A percentile compares a stretch with the other conserved stretches of the same genome.
These are phyloP conservation scores for Metahyphopichia silvanorum DNA, from an alignment of 805 yeast species.

Conservation along the genomic window DNA sequence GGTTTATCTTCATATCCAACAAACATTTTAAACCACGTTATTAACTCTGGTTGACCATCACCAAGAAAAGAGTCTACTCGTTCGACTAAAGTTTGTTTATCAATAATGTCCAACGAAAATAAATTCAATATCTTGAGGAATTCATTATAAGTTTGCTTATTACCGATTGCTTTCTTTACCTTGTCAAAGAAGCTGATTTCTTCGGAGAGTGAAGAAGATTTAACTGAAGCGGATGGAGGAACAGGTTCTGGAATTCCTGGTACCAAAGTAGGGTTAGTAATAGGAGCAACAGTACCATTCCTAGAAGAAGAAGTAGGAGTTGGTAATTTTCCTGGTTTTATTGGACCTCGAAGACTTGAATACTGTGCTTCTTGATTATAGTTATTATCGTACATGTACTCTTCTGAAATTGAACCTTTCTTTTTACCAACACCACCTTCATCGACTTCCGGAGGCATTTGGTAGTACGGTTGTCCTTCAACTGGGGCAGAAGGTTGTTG, in stretches of 20 bases:
- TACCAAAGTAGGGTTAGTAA: conserved; percentile 61
- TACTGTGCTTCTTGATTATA: conserved; percentile 45
- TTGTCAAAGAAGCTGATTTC: conserved; percentile 90
- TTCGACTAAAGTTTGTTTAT: conserved; percentile 74
- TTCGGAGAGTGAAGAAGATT: conserved; percentile 65
- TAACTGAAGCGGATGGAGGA: conserved; percentile 39
- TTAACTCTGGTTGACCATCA: conserved; percentile 64
- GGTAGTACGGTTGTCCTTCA: conserved; percentile 1
- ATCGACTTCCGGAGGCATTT: conserved; percentile 12
- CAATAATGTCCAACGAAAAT: conserved; percentile 88
- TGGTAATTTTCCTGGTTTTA: conserved; percentile 13
- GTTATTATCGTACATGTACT: conserved; percentile 26
- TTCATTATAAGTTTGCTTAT: conserved; percentile 87
- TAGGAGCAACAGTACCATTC: conserved; percentile 34
- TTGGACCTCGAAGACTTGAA: conserved; percentile 43
- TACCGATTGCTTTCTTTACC: conserved; percentile 83
- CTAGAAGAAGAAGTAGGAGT: conserved; percentile 7
- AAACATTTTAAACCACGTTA: conserved; percentile 88
- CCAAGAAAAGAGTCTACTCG: conserved; percentile 87
- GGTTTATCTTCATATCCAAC: conserved; percentile 88
- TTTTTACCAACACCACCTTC: conserved; percentile 9
- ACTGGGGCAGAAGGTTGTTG: conserved; percentile 54
- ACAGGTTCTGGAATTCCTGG: conserved; percentile 88
- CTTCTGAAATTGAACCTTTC: conserved; percentile 25
- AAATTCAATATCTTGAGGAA: conserved; percentile 84